A percentile compares a stretch with the other conserved stretches of the same genome.
Conservation (phyloP, 805 yeast genomes). For the Wickerhamomyces hampshirensis region DNA sequence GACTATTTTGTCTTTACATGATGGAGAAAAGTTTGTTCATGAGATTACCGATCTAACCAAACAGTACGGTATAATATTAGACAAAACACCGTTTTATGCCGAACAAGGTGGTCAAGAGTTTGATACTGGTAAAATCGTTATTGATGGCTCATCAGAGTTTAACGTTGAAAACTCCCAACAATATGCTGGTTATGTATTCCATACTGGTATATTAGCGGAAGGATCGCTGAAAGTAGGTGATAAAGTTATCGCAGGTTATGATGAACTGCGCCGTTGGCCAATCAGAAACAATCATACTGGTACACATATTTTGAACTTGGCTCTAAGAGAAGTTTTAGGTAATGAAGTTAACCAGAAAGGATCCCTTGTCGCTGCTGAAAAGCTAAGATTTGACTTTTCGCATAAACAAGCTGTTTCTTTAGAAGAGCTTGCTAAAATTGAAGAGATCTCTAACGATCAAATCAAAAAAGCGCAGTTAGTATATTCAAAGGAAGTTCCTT, state of each 20-base stretch:
- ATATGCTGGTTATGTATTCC: slow-evolving; percentile 93
- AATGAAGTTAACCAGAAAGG: slow-evolving; percentile 92
- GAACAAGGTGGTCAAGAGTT: slow-evolving; percentile 99
- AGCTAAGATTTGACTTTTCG: slow-evolving; percentile 92
- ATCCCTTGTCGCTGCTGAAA: slow-evolving; percentile 92
- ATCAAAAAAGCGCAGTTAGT: slow-evolving; percentile 71
- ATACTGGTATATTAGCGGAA: slow-evolving; percentile 81
- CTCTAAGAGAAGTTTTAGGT: slow-evolving; percentile 81
- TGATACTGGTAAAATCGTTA: slow-evolving; percentile 89
- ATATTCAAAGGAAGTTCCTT: slow-evolving; percentile 76
- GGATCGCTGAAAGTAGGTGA: slow-evolving; percentile 70
- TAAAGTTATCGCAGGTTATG: slow-evolving; percentile 77
- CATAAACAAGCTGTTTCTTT: slow-evolving; percentile 80
- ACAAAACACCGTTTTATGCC: slow-evolving; percentile 93
- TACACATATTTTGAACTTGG: slow-evolving; percentile 90
- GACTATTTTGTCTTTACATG: slow-evolving; percentile 64
- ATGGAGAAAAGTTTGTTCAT: slow-evolving; percentile 58
- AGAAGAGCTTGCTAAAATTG: slow-evolving; percentile 71
- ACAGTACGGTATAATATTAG: slow-evolving; percentile 78
- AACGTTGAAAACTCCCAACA: slow-evolving; percentile 87
- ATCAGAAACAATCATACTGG: slow-evolving; percentile 98
- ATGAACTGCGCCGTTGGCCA: slow-evolving; percentile 93
- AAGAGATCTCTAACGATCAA: slow-evolving; percentile 63
- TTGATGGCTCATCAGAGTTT: slow-evolving; percentile 85
- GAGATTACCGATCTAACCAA: slow-evolving; percentile 38